Evolutionary conservation across 345 rosid genomes (phyloP).

Genomic region (Hibiscus tridactylites): DNA sequence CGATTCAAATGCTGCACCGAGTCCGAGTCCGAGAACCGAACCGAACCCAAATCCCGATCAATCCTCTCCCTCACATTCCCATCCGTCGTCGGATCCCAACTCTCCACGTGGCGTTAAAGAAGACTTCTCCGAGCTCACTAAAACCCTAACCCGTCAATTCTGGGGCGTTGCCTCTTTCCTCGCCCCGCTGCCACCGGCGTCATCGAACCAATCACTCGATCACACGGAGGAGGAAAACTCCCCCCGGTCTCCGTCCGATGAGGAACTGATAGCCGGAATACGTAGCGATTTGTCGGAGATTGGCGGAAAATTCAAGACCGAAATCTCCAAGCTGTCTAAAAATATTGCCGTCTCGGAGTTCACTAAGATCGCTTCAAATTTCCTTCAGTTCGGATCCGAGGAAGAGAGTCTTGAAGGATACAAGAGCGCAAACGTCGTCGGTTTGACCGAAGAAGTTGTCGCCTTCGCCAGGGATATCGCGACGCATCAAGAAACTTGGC

Average conservation of each 20-base stretch:
- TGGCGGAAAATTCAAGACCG: constrained; percentile 51
- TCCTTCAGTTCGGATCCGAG: constrained; percentile 50
- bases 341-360: constrained; percentile 61
- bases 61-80: background rate
- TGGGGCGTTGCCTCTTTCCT: constrained; percentile 95
- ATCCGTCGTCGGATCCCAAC: constrained; percentile 10
- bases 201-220: background rate
- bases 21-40: background rate
- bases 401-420: constrained; percentile 31
- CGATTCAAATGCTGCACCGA: constrained; percentile 1
- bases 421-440: constrained; percentile 44
- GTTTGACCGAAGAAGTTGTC: constrained; percentile 76
- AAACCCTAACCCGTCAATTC: constrained; percentile 67
- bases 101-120: constrained; percentile 69
- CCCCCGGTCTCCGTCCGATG: constrained; percentile 16
- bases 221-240: constrained; percentile 3
- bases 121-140: constrained; percentile 71
- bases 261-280: constrained; percentile 42
- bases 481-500: constrained; percentile 97
- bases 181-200: constrained; percentile 52
- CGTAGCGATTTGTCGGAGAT: constrained; percentile 71
- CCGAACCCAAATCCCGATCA: constrained; percentile 14
- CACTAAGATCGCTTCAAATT: constrained; percentile 49
- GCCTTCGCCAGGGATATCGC: constrained; percentile 73
- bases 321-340: constrained; percentile 51